These are phyloP conservation scores for Clarireedia hainanense DNA, from an alignment of 2,329 filamentous ascomycete genomes.

Conservation along the genomic window DNA sequence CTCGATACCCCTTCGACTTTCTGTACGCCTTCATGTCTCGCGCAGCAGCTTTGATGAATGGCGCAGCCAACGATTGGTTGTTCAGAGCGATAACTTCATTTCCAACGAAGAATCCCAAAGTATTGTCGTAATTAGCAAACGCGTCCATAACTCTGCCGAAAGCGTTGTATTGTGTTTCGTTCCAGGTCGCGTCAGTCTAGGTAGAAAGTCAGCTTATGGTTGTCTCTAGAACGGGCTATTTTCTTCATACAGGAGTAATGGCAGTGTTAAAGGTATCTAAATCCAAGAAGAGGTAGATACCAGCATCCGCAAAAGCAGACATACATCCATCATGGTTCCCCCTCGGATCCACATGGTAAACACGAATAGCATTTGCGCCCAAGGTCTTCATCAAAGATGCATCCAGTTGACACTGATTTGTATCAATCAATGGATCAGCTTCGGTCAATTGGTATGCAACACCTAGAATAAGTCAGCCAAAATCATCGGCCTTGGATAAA, in stretches of 20 bases:
- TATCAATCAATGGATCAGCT: conserved; percentile 69
- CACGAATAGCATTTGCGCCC: conserved; percentile 75
- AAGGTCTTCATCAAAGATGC: conserved; percentile 69
- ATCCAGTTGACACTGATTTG: conserved; percentile 69
- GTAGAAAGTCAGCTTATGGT: conserved; percentile 10
- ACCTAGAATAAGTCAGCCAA: conserved; percentile 39
- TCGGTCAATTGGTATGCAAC: conserved; percentile 60
- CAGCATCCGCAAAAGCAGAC: conserved; percentile 67
- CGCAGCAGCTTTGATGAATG: conserved; percentile 75
- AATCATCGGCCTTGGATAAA: not conserved
- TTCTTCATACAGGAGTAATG: conserved; percentile 48
- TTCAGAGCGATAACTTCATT: conserved; percentile 73
- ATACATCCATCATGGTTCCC: conserved; percentile 74
- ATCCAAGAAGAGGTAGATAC: conserved; percentile 80
- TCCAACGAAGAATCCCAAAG: conserved; percentile 77
- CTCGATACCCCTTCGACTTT: conserved; percentile 65
- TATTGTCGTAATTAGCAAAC: conserved; percentile 58
- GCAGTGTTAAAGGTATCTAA: conserved; percentile 68
- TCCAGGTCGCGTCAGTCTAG: conserved; percentile 61
- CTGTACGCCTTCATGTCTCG: conserved; percentile 80
- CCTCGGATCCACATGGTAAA: conserved; percentile 74
- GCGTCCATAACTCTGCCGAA: conserved; percentile 25
- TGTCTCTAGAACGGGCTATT: not conserved
- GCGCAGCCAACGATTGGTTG: conserved; percentile 56
- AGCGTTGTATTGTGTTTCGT: conserved; percentile 57